These are phyloP conservation scores for Zygoascus flipseniorum DNA, from an alignment of 805 yeast genomes.

Conservation along the genomic window DNA sequence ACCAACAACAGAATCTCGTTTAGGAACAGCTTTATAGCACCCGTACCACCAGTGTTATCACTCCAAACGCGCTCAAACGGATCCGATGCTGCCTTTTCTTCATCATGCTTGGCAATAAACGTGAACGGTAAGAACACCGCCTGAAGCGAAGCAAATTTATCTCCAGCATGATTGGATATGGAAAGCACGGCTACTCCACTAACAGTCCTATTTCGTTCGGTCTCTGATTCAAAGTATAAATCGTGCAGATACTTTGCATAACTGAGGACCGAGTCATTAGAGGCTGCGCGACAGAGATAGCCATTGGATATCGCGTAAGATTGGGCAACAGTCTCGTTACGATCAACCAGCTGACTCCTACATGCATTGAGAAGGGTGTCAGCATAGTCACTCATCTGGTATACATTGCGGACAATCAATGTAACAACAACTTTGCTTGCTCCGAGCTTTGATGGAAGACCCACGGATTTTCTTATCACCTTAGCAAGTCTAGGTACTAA, in stretches of 20 bases:
- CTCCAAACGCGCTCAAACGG: constrained; percentile 64
- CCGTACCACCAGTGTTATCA: constrained; percentile 68
- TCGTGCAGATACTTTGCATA: constrained; percentile 44
- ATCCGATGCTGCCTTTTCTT: constrained; percentile 36
- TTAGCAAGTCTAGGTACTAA: constrained; percentile 42
- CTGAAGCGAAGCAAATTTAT: constrained; percentile 53
- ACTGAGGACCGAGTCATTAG: constrained; percentile 41
- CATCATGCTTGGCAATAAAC: constrained; percentile 68
- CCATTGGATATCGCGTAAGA: constrained; percentile 80
- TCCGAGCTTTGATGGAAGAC: constrained; percentile 85
- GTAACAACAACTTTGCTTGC: constrained; percentile 67
- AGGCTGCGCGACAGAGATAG: constrained; percentile 57
- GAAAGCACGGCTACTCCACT: constrained; percentile 59
- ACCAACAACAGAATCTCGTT: constrained; percentile 55
- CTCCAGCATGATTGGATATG: constrained; percentile 59
- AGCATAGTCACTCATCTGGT: constrained; percentile 41
- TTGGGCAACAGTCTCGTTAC: constrained; percentile 62
- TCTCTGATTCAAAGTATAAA: constrained; percentile 52
- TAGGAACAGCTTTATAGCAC: constrained; percentile 60
- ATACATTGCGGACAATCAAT: constrained; percentile 49
- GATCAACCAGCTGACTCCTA: constrained; percentile 51
- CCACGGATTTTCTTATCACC: constrained; percentile 64
- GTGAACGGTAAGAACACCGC: constrained; percentile 67
- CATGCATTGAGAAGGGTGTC: constrained; percentile 56
- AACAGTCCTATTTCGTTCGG: constrained; percentile 38